Evolutionary conservation across 2,329 filamentous ascomycete genomes (phyloP).

Genomic region (Knoxdaviesia capensis): DNA sequence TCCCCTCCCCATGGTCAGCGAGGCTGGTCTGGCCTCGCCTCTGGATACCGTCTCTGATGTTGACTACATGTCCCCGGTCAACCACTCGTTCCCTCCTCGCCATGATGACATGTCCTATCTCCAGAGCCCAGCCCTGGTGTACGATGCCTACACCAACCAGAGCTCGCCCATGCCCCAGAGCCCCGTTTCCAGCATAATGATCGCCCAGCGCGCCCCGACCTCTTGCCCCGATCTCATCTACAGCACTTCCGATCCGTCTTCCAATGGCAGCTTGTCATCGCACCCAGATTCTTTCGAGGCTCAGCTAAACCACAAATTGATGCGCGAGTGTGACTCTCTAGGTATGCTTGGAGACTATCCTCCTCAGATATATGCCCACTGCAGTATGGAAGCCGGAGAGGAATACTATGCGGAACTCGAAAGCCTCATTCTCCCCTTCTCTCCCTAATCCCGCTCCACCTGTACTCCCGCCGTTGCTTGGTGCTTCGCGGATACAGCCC

Average conservation of each 20-base stretch:
- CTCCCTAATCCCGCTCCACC: too few species aligned
- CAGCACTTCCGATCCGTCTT: slow-evolving; percentile 37
- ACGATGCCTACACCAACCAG: slow-evolving; percentile 32
- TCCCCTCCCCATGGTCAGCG: slow-evolving; percentile 23
- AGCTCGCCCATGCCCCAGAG: slow-evolving; percentile 34
- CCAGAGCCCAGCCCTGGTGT: slow-evolving; percentile 33
- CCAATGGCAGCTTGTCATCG: slow-evolving; percentile 38
- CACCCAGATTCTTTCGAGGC: slow-evolving; percentile 38
- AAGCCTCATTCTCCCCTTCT: too few species aligned
- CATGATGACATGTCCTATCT: slow-evolving; percentile 34
- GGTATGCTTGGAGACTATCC: too few species aligned
- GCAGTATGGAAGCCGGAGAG: too few species aligned
- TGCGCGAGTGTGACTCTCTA: slow-evolving; percentile 33
- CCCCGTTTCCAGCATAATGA: slow-evolving; percentile 31
- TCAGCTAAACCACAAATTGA: slow-evolving; percentile 29
- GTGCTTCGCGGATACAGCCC: too few species aligned
- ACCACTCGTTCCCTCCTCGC: slow-evolving; percentile 10
- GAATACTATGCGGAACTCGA: too few species aligned
- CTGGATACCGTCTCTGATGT: slow-evolving; percentile 24
- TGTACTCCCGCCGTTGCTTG: too few species aligned
- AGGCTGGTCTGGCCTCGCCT: slow-evolving; percentile 27
- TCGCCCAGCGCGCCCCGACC: slow-evolving; percentile 34
- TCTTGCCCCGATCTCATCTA: slow-evolving; percentile 42
- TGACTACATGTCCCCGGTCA: slow-evolving; percentile 22
- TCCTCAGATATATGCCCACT: too few species aligned